These are phyloP conservation scores for Plenodomus biglobosus DNA, from an alignment of 2,329 filamentous ascomycete genomes.

Conservation along the genomic window DNA sequence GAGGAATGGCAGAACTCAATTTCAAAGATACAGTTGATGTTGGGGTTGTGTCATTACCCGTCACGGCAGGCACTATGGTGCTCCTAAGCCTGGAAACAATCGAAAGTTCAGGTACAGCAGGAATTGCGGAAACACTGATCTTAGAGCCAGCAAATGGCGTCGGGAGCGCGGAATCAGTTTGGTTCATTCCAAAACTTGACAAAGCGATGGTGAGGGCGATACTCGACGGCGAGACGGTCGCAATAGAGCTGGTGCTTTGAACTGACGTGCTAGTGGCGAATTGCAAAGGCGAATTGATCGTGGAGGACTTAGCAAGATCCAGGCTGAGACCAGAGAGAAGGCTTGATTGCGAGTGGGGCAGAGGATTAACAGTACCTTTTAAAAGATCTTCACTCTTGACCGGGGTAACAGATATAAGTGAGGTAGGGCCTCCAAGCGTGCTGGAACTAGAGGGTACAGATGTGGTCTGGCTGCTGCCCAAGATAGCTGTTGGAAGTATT, in stretches of 20 bases:
- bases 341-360: background rate
- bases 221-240: background rate
- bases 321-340: background rate
- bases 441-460: too few species aligned
- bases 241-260: background rate
- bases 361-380: background rate
- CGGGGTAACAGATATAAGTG: background rate
- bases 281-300: background rate
- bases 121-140: background rate
- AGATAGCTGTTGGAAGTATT: too few species aligned
- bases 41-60: background rate
- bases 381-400: background rate
- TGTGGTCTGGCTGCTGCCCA: too few species aligned
- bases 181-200: background rate
- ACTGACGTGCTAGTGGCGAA: background rate
- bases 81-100: background rate
- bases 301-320: background rate
- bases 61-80: background rate
- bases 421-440: too few species aligned
- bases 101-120: background rate
- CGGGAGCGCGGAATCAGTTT: background rate
- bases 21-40: background rate
- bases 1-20: background rate
- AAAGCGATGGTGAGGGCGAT: background rate
- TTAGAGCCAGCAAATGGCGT: background rate